A percentile compares a stretch with the other conserved stretches of the same genome.
phyloP scores from a whole-genome alignment of 2,329 filamentous ascomycete genomes.

The Arthroderma sp. region DNA sequence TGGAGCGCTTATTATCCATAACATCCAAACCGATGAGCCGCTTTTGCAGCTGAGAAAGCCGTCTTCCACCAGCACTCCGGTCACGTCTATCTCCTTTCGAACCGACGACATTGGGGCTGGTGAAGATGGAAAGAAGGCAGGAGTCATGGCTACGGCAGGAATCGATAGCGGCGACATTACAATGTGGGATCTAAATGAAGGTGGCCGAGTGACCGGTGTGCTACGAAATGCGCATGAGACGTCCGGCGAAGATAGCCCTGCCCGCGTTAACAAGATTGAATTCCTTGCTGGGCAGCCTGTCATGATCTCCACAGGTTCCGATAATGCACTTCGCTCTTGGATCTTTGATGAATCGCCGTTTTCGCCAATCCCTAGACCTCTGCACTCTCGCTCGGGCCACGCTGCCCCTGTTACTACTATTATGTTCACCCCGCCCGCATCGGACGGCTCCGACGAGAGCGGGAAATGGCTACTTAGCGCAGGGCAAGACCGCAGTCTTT shows the following conservation, averaged over 20 bases:
- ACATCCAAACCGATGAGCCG: conserved; percentile 64
- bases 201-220: conserved; percentile 73
- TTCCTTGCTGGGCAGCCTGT: conserved; percentile 84
- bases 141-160: conserved; percentile 88
- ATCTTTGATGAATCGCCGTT: conserved; percentile 91
- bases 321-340: conserved; percentile 93
- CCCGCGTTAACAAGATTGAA: conserved; percentile 71
- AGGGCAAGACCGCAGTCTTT: conserved; percentile 78
- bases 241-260: conserved; percentile 43
- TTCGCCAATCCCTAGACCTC: conserved; percentile 66
- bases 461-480: conserved; percentile 93
- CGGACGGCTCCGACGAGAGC: conserved; percentile 73
- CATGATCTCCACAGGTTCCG: conserved; percentile 75
- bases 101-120: conserved; percentile 81
- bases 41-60: conserved; percentile 57
- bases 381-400: conserved; percentile 81
- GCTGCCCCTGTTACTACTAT: conserved; percentile 72
- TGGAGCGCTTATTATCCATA: conserved; percentile 66
- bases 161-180: conserved; percentile 71
- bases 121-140: conserved; percentile 68
- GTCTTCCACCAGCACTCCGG: conserved; percentile 44
- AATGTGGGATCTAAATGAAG: conserved; percentile 89
- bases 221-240: conserved; percentile 72
- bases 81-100: conserved; percentile 79
- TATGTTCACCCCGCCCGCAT: conserved; percentile 73